Evolutionary conservation across 495 filamentous ascomycete genomes (phyloP), one percentile per base, ranked within the genome.

Genomic region (Penicillium ochrochloron): DNA sequence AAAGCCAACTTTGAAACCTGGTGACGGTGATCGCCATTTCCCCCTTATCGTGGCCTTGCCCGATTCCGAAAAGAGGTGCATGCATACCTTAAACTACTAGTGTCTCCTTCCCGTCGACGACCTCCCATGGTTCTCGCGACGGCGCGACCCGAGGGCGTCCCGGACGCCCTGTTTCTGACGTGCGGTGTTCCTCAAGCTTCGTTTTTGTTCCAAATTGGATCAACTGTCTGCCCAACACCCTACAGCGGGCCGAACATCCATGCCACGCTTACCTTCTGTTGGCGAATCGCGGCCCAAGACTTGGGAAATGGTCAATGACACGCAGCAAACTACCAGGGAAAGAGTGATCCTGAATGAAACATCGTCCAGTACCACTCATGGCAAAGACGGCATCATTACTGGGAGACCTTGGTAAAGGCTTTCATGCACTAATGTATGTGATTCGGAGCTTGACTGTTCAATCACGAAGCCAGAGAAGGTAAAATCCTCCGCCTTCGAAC

Each of bases 231-330:
- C 59, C 62, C 57, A 66, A 61, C 34, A 62, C 34, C 53, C 62
- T 73, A 66, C 63, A 67, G 53, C 63, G 64, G 71, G 66, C 71
- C 66, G 68, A 71, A 39, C 29, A 71, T 67, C 66, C 71, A 62
- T 67, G 71, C 35, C 42, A 53, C 31, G 15, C 52, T 61, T 35
- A 12, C 50, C 23, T 9, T 9, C 39, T 41, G 21, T 33, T 17
- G 21, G 19, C 56, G n/a, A 54, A 53, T 62, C 23, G 46, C 48
- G 54, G 50, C 46, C 37, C 42, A n/a, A n/a, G 44, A 23, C 39
- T 19, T 14, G 37, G 33, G 23, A 37, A 23, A 34, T 46, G 11
- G 17, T 60, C 51, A 57, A 52, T 67, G 39, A 54, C 37, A 31
- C 46, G 59, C 59, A 39, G 46, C 19, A 27, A 59, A 29, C 57